Evolutionary conservation across 805 yeast genomes (phyloP).

Genomic region (Pichia pseudocactophila): DNA sequence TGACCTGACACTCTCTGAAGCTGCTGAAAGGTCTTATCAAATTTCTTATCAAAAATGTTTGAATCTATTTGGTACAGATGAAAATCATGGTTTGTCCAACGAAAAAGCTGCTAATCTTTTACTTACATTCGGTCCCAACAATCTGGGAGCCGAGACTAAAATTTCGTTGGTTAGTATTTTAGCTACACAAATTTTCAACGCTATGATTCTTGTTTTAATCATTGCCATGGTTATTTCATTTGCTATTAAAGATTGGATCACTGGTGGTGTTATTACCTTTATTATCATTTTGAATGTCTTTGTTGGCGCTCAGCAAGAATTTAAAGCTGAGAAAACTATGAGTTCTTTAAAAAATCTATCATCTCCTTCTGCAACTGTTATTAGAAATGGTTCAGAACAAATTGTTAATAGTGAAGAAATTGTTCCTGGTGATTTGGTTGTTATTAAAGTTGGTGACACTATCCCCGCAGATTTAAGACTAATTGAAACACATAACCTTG

Average conservation of each 20-base stretch:
- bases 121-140: slow-evolving; percentile 44
- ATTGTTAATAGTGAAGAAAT: slow-evolving; percentile 54
- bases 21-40: slow-evolving; percentile 17
- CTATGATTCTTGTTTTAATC: slow-evolving; percentile 67
- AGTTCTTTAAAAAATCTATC: slow-evolving; percentile 57
- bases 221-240: slow-evolving; percentile 66
- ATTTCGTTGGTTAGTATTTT: slow-evolving; percentile 47
- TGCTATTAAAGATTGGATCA: slow-evolving; percentile 70
- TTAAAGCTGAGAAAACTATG: slow-evolving; percentile 72
- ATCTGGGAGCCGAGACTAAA: slow-evolving; percentile 49
- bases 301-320: slow-evolving; percentile 65
- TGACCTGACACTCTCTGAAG: slow-evolving; percentile 1
- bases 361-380: slow-evolving; percentile 62
- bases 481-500: slow-evolving; percentile 50
- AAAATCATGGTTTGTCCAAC: slow-evolving; percentile 39
- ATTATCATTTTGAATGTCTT: slow-evolving; percentile 55
- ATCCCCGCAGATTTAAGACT: slow-evolving; percentile 67
- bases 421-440: slow-evolving; percentile 67
- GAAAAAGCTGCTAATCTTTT: slow-evolving; percentile 25
- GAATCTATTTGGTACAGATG: slow-evolving; percentile 28
- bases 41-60: slow-evolving; percentile 14
- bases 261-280: slow-evolving; percentile 71
- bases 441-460: slow-evolving; percentile 62
- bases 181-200: slow-evolving; percentile 62
- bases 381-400: slow-evolving; percentile 48